Conservation (phyloP, 2,329 filamentous ascomycete genomes). For the Colletotrichum tanaceti region DNA sequence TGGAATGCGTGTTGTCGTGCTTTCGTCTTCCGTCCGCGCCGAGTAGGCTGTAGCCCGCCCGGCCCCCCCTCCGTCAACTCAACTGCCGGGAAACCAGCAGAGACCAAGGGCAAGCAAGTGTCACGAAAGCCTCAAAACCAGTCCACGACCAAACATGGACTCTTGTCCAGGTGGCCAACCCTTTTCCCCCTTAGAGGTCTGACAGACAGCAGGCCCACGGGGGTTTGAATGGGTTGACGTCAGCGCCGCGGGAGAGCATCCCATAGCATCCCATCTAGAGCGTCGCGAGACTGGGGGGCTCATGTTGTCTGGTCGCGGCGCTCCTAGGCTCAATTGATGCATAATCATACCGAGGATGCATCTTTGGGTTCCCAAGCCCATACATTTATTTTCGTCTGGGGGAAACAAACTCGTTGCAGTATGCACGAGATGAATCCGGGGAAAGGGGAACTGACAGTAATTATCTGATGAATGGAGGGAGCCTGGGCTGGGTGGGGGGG, state of each 20-base stretch:
- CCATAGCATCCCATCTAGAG: neutral
- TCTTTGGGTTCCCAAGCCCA: too few species aligned
- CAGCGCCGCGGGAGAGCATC: slow-evolving; percentile 26
- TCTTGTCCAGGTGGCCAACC: slow-evolving; percentile 21
- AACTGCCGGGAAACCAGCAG: neutral
- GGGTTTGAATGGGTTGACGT: slow-evolving; percentile 21
- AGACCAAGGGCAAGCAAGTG: neutral
- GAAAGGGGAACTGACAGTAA: slow-evolving; percentile 14
- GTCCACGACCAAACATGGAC: neutral
- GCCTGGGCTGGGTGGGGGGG: too few species aligned
- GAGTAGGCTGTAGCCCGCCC: too few species aligned
- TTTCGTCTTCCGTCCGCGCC: slow-evolving; percentile 22
- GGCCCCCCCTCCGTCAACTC: neutral
- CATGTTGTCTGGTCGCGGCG: slow-evolving; percentile 4
- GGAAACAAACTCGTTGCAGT: too few species aligned
- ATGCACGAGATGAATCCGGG: slow-evolving; percentile 17
- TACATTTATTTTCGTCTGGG: neutral
- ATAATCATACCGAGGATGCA: too few species aligned
- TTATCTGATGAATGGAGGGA: too few species aligned
- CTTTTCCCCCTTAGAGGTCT: neutral
- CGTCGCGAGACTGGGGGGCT: slow-evolving; percentile 15
- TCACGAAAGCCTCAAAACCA: too few species aligned
- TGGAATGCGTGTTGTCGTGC: neutral
- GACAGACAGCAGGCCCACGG: too few species aligned
- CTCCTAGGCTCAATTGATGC: too few species aligned